Evolutionary conservation across 225 moss, liverwort and hornwort species (phyloP), one percentile per base, ranked within the genome.

Genomic region (Pseudoscleropodium purum): DNA sequence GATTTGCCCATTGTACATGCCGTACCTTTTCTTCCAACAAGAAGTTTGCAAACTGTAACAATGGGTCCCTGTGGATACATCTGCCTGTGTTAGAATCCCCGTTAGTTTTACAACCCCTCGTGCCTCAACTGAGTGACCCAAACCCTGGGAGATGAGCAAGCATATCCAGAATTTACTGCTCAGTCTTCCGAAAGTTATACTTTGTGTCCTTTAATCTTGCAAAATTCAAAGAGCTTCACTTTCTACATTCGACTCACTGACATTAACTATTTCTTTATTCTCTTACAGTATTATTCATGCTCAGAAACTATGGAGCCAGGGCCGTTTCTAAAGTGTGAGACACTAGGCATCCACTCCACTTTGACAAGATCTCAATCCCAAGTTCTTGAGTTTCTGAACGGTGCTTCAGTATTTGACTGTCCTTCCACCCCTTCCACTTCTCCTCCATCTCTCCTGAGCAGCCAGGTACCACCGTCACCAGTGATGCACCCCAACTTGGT

Each of bases 401-500:
- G 85, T 12, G 76, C 79, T 43, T 87, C 87, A 2, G n/a, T 47
- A 33, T 75, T 87, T 57, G 79, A 70, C 56, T 36, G 49, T 15
- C 72, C 69, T 67, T 84, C 60, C 11, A 25, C 63, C 83, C 64
- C 78, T 62, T 37, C 43, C 18, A 36, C 13, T n/a, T 57, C 76
- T 79, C 49, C 75, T 62, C 68, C 64, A 29, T 41, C 66, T 57
- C 64, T 39, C 65, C 41, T 36, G 29, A 41, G 43, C 81, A 30
- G 67, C n/a, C 81, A 26, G 81, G 33, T 76, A 14, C 36, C 45
- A 10, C 83, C 83, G 43, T 75, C 88, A 5, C 93, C 93, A 33
- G 93, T 91, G 18, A 93, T 93, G 93, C 93, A 93, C 69, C 93
- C 93, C n/a, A 93, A 93, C 67, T 62, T 93, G 90, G 93, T 93